Percentiles rank a stretch among this genome's conserved stretches.
Conservation (phyloP, 2,329 filamentous ascomycete genomes). For the Apiospora phragmitis region DNA sequence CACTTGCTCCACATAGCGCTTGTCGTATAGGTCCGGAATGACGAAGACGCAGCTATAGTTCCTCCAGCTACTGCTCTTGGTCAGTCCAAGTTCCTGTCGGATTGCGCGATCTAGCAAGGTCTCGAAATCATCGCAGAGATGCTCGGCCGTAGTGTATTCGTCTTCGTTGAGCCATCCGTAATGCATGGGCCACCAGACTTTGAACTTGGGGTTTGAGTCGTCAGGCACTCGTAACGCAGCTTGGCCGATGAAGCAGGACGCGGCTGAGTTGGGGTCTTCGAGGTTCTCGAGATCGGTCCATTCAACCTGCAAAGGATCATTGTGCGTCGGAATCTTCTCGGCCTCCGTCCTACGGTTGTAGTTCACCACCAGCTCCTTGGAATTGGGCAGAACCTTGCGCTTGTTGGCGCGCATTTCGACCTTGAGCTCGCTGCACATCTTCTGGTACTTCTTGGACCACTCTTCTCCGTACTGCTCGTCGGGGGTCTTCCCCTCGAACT, state of each 20-base stretch:
- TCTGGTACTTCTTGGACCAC: slow-evolving; percentile 71
- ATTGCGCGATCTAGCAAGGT: slow-evolving; percentile 85
- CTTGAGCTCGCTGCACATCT: slow-evolving; percentile 85
- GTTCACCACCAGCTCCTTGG: slow-evolving; percentile 91
- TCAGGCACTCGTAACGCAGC: slow-evolving; percentile 87
- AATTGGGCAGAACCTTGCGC: slow-evolving; percentile 93
- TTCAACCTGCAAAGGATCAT: slow-evolving; percentile 89
- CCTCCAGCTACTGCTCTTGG: slow-evolving; percentile 75
- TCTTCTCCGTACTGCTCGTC: slow-evolving; percentile 91
- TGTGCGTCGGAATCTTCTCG: slow-evolving; percentile 89
- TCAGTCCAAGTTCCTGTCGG: slow-evolving; percentile 78
- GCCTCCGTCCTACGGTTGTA: slow-evolving; percentile 85
- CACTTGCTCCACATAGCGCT: slow-evolving; percentile 82
- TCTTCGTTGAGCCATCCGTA: slow-evolving; percentile 87
- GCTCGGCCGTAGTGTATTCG: slow-evolving; percentile 78
- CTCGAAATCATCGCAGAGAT: slow-evolving; percentile 84
- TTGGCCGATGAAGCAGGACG: slow-evolving; percentile 74
- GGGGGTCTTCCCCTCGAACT: slow-evolving; percentile 58
- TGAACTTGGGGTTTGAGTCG: slow-evolving; percentile 84
- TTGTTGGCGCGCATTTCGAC: slow-evolving; percentile 90
- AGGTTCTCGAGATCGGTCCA: slow-evolving; percentile 81
- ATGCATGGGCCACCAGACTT: slow-evolving; percentile 88
- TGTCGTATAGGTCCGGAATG: slow-evolving; percentile 95
- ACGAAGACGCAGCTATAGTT: slow-evolving; percentile 97
- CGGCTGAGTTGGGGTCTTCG: slow-evolving; percentile 62